Base-by-base conservation (phyloP, 768 basidiomycete genomes). In the Pisolithus orientalis region DNA sequence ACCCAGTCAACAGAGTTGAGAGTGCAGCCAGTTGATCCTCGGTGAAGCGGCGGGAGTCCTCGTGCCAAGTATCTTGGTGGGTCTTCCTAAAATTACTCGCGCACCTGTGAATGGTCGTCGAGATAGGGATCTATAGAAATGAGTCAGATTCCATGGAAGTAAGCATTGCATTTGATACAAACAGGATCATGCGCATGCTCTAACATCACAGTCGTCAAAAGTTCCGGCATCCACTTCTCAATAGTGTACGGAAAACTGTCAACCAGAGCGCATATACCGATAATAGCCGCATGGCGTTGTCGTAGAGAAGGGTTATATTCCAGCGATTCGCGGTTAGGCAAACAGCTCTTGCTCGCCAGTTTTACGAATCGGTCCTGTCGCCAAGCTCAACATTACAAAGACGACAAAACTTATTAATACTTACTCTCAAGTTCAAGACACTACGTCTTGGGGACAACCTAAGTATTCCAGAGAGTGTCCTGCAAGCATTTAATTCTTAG, bases 221-320 rank as follows among this genome's bases (percentile, higher is more conserved):
- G 76, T 44, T 84, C 82, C 0, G 94, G 90, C 78, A 93, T 83
- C 85, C 91, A 95, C 58, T 83, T 84, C 59, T 94, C 93, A 24
- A 94, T 85, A 2, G 90, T 92, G 67, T 94, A 94, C 0, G 94
- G 94, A 67, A 89, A 94, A 52, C 91, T 92, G 58, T 93, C 89
- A 32, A 96, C 81, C n/a, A 96, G 74, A 2, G 93, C 89, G 53
- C 88, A 88, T 43, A 92, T 83, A 13, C 93, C 93, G 42, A 96
- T 74, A 53, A 96, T 87, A 1, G 91, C 90, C 25, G 90, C 89
- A 67, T 96, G 93, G 24, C 90, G 80, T 62, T 86, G 81, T 27
- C 90, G 82, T 13, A 94, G 72, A 6, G 85, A 80, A 44, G 75
- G 72, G 53, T 80, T 84, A 66, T 94, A 94, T 59, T 74, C 56